Conservation (phyloP, 1,284 basidiomycete species). For the Tylopilus orsonianus region DNA sequence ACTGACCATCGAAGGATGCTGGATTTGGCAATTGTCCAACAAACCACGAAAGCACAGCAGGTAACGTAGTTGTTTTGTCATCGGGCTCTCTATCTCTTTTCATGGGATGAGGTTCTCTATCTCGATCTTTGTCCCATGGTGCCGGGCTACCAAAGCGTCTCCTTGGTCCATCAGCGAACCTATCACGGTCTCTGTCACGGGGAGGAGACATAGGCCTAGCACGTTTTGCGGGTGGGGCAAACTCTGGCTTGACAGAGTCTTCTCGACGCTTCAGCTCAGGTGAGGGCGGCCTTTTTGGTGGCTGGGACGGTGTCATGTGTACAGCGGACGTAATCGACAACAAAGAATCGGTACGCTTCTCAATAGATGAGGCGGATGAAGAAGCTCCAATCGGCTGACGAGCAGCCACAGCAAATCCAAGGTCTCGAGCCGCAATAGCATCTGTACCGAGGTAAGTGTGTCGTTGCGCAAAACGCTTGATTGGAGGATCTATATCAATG, state of each 20-base stretch:
- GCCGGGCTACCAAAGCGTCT: conserved; percentile 46
- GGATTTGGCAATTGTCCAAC: conserved; percentile 74
- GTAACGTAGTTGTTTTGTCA: conserved; percentile 56
- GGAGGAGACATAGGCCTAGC: conserved; percentile 51
- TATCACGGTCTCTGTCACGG: conserved; percentile 49
- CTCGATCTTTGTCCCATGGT: conserved; percentile 50
- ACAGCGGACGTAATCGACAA: conserved; percentile 39
- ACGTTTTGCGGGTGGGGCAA: conserved; percentile 54
- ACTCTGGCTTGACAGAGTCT: conserved; percentile 39
- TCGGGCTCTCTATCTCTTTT: conserved; percentile 47
- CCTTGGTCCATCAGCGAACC: conserved; percentile 46
- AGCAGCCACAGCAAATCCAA: conserved; percentile 68
- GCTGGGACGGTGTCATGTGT: conserved; percentile 27
- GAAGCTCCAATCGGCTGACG: conserved; percentile 36
- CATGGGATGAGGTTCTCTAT: conserved; percentile 41
- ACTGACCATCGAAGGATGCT: conserved; percentile 78
- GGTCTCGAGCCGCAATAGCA: conserved; percentile 85
- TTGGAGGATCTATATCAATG: conserved; percentile 66
- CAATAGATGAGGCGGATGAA: conserved; percentile 35
- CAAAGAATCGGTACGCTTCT: conserved; percentile 48
- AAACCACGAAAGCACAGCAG: conserved; percentile 79
- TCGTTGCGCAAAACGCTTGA: conserved; percentile 89
- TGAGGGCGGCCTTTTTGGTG: conserved; percentile 26
- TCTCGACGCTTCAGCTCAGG: conserved; percentile 46
- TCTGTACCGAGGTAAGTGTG: conserved; percentile 89